These are phyloP conservation scores for Ascochyta pisi DNA, from an alignment of 2,329 filamentous ascomycete species.

Conservation along the genomic window DNA sequence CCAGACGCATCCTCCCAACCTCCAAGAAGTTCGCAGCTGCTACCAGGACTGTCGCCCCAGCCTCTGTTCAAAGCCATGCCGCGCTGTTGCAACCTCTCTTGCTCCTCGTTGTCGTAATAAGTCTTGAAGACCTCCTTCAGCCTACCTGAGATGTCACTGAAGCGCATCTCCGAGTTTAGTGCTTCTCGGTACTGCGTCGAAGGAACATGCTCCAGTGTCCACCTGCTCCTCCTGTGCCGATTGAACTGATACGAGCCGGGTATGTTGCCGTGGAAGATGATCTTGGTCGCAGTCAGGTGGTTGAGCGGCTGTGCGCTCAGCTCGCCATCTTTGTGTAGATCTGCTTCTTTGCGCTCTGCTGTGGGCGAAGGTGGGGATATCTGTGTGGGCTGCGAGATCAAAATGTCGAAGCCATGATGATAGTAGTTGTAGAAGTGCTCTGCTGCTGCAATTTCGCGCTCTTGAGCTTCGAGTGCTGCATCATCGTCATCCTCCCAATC, in stretches of 20 bases:
- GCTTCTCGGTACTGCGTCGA: constrained; percentile 52
- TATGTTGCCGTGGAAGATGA: constrained; percentile 94
- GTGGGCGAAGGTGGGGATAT: constrained; percentile 57
- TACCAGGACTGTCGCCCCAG: constrained; percentile 90
- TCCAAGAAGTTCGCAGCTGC: constrained; percentile 72
- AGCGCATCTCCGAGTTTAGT: constrained; percentile 74
- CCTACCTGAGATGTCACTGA: constrained; percentile 66
- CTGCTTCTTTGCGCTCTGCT: constrained; percentile 60
- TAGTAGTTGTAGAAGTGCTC: constrained; percentile 97
- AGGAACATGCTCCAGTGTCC: constrained; percentile 69
- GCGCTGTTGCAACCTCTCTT: constrained; percentile 61
- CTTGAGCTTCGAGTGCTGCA: constrained; percentile 64
- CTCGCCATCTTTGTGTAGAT: constrained; percentile 34
- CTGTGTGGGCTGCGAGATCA: constrained; percentile 77
- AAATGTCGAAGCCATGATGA: constrained; percentile 89
- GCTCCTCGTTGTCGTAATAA: constrained; percentile 64
- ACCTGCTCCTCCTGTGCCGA: constrained; percentile 85
- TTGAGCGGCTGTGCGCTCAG: constrained; percentile 54
- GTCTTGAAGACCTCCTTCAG: constrained; percentile 75
- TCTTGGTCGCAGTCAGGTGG: constrained; percentile 82
- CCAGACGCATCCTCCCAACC: constrained; percentile 73
- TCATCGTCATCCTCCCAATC: constrained; percentile 55
- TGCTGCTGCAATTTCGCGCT: constrained; percentile 64
- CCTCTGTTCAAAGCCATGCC: constrained; percentile 88
- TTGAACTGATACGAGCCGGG: constrained; percentile 98